Base-by-base conservation (phyloP, 768 basidiomycete genomes). In the Collybiopsis confluens region DNA sequence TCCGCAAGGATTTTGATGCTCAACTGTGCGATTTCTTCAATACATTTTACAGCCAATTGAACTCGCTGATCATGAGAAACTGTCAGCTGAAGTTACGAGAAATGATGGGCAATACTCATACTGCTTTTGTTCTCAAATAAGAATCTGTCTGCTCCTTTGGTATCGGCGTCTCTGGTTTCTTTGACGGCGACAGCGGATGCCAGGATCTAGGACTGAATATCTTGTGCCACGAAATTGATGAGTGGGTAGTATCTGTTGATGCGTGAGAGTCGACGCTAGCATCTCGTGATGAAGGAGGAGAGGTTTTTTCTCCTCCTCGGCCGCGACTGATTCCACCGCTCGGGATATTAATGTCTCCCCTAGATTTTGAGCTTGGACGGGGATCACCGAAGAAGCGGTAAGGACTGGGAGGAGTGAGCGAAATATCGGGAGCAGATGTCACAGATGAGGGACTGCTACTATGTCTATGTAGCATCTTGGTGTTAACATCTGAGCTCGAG, bases 71-170 rank as follows among this genome's bases (percentile, higher is more conserved):
- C 6, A 33, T 6, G n/a, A 6, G 30, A 13, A 33, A 15, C 20
- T 8, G 20, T 28, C 15, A 26, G 38, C 24, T n/a, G 26, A n/a
- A 4, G 44, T 5, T 13, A n/a, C 9, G 27, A 7, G 20, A 23
- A 27, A 2, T 30, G 42, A 43, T 7, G 18, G 23, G 16, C 18
- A 42, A n/a, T 4, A 13, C 15, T 15, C 9, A 23, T 44, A 52
- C 52, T 5, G 28, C 44, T 24, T 44, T 44, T n/a, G 52, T 52
- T 13, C 33, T 30, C 27, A 42, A 20, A 52, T 43, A 52, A 13
- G 52, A 40, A n/a, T 52, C 52, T 13, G 52, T 43, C n/a, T 52
- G 52, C 41, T 52, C 52, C 27, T 24, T 33, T 6, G 52, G 52
- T 6, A 52, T 41, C n/a, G 49, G 40, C 15, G 27, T 11, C 27